These are phyloP conservation scores for Rubia balearica DNA, from an alignment of 305 asterid genomes.

Conservation along the genomic window DNA sequence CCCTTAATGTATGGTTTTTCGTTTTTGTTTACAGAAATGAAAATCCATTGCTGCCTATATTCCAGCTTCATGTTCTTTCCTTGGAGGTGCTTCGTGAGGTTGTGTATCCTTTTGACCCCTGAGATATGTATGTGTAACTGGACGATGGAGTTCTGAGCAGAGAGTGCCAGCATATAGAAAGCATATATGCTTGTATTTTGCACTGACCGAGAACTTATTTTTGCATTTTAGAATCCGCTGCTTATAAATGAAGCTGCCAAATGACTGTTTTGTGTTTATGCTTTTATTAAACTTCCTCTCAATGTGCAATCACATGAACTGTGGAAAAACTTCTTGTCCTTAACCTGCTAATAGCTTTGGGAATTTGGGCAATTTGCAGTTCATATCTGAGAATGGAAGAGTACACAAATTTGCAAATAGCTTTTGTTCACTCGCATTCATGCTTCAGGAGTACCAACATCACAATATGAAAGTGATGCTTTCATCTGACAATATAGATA, in stretches of 20 bases:
- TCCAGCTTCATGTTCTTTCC: conserved; percentile 81
- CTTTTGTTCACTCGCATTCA: conserved; percentile 91
- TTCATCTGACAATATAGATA: conserved; percentile 33
- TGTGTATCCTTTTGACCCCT: conserved; percentile 73
- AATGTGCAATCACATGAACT: conserved; percentile 2
- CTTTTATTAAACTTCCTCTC: conserved; percentile 4
- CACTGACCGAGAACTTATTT: not conserved
- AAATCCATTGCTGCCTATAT: conserved; percentile 44
- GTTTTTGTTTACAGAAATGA: conserved; percentile 42
- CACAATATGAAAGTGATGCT: conserved; percentile 19
- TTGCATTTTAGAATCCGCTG: not conserved
- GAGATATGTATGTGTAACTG: not conserved
- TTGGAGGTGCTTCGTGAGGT: conserved; percentile 96
- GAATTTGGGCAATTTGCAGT: conserved; percentile 90
- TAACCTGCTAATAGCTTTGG: conserved; percentile 76
- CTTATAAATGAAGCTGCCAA: conserved; percentile 5
- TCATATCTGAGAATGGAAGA: conserved; percentile 95
- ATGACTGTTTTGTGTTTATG: conserved; percentile 11
- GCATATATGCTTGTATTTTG: not conserved
- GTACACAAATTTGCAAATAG: conserved; percentile 94
- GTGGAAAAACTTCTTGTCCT: conserved; percentile 35
- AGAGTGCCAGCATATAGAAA: not conserved
- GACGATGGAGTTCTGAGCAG: not conserved
- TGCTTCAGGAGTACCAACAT: conserved; percentile 66
- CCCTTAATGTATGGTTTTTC: not conserved